phyloP scores from a whole-genome alignment of 345 rosid species.

The Corymbia maculata region DNA sequence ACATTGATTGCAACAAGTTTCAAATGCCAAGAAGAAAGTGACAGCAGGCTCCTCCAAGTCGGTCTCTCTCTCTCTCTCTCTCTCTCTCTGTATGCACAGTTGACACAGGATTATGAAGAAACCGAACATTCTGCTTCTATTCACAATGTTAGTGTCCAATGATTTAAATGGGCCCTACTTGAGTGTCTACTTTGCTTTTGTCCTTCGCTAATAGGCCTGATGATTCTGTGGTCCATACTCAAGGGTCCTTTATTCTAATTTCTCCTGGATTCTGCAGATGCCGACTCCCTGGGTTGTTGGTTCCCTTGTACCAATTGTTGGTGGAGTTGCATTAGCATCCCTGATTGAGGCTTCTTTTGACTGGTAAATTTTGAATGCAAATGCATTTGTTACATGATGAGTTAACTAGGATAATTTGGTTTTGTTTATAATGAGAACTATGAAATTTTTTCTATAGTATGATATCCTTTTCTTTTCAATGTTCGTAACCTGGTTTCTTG shows the following conservation, averaged over 20 bases:
- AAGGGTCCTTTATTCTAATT: neutral
- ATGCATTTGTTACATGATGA: neutral
- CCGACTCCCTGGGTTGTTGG: constrained; percentile 87
- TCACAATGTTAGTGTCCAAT: neutral
- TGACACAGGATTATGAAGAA: constrained; percentile 18
- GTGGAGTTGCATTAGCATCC: constrained; percentile 97
- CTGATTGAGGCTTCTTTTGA: constrained; percentile 86
- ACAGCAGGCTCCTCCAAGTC: constrained; percentile 65
- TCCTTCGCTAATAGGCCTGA: neutral
- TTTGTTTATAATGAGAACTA: neutral
- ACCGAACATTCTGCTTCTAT: neutral
- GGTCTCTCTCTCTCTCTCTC: neutral
- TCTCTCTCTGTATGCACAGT: neutral
- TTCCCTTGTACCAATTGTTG: constrained; percentile 86
- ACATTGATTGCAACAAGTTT: constrained; percentile 92
- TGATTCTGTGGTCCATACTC: neutral
- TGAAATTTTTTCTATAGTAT: neutral
- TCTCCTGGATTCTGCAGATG: constrained; percentile 24
- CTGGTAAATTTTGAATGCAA: constrained; percentile 39
- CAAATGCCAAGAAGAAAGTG: constrained; percentile 79
- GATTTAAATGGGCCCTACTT: neutral
- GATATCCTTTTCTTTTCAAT: neutral
- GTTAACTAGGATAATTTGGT: neutral
- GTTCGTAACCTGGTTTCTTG: neutral
- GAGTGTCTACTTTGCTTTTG: neutral